Percentiles rank a stretch among this genome's conserved stretches.
phyloP scores from a whole-genome alignment of 1,139 yeast species.

The Taphrina confusa region DNA sequence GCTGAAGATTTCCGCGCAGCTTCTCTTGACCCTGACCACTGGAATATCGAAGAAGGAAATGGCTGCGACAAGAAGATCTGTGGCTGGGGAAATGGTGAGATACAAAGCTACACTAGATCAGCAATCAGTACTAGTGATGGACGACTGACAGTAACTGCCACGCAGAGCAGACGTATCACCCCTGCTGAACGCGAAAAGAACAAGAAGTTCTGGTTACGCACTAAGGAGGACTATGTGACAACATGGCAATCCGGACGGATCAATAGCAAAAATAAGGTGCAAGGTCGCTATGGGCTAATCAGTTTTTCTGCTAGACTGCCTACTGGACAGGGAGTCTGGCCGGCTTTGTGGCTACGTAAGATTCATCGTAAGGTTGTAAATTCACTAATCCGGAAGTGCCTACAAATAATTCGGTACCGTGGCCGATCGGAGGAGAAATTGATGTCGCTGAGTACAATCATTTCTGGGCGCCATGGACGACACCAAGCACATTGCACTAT shows the following conservation, averaged over 20 bases:
- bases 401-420: not conserved
- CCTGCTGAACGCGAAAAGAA: constrained; percentile 5
- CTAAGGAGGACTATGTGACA: not conserved
- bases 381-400: not conserved
- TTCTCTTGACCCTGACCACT: not conserved
- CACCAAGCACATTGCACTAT: constrained; percentile 4
- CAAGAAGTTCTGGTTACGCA: not conserved
- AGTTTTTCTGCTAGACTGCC: constrained; percentile 8
- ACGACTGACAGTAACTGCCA: not conserved
- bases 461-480: not conserved
- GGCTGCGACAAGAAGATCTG: not conserved
- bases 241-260: constrained; percentile 9
- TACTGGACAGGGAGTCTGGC: constrained; percentile 11
- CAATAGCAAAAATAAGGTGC: not conserved
- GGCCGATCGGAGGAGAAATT: constrained; percentile 3
- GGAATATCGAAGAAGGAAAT: not conserved
- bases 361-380: not conserved
- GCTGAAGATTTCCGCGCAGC: not conserved
- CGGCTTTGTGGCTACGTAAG: constrained; percentile 7
- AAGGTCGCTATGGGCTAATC: constrained; percentile 5
- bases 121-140: constrained; percentile 1
- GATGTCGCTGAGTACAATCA: constrained; percentile 5
- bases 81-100: constrained; percentile 16
- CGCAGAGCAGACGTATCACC: not conserved
- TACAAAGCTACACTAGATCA: not conserved